Evolutionary conservation across 352 stramenopile species (phyloP).

Genomic region (Globisporangium ultimum): DNA sequence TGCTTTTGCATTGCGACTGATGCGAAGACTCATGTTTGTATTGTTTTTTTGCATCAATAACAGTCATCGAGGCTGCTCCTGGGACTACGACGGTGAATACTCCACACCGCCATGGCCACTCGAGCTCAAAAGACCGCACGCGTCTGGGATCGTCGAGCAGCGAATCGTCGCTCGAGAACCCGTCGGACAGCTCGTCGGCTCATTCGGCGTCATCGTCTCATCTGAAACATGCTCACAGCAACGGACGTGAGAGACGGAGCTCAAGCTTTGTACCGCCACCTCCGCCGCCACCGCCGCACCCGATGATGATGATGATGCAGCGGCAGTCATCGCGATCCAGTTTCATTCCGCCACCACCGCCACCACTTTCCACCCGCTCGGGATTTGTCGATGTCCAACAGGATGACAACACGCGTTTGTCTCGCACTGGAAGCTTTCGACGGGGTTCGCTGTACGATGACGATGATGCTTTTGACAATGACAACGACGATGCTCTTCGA

Average conservation of each 20-base stretch:
- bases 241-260: conserved; percentile 1
- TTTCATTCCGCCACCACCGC: conserved; percentile 15
- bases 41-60: conserved; percentile 7
- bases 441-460: conserved; percentile 40
- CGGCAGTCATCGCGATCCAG: conserved; percentile 5
- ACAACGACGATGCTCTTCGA: conserved; percentile 19
- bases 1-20: neutral
- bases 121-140: conserved; percentile 18
- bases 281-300: conserved; percentile 11
- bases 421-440: conserved; percentile 49
- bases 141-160: conserved; percentile 41
- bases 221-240: conserved; percentile 13
- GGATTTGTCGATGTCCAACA: conserved; percentile 13
- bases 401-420: conserved; percentile 24
- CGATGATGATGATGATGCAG: conserved; percentile 8
- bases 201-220: conserved; percentile 25
- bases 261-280: conserved; percentile 24
- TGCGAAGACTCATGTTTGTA: neutral
- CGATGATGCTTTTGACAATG: conserved; percentile 17
- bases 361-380: conserved; percentile 6
- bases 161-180: conserved; percentile 28
- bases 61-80: conserved; percentile 48
- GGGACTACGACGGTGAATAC: conserved; percentile 3
- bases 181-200: conserved; percentile 52
- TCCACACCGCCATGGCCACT: conserved; percentile 12